Conservation (phyloP, 2,329 filamentous ascomycete species). For the Cercospora berteroae region DNA sequence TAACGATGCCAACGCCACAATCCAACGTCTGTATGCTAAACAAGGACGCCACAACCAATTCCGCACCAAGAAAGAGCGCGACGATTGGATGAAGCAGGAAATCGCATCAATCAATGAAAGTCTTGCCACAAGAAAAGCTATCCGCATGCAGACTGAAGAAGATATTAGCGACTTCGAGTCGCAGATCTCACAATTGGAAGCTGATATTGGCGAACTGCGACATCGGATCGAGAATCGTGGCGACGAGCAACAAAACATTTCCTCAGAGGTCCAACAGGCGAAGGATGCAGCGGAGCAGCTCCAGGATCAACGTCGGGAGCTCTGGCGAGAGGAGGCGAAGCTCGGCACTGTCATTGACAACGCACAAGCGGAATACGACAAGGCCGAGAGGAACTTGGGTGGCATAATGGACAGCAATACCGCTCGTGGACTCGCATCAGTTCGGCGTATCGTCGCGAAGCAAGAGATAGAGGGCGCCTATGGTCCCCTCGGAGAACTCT, state of each 20-base stretch:
- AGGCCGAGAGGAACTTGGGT: constrained; percentile 73
- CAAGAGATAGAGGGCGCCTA: constrained; percentile 81
- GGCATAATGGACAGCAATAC: constrained; percentile 89
- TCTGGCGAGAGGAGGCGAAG: constrained; percentile 88
- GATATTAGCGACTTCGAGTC: constrained; percentile 71
- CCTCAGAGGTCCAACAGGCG: constrained; percentile 71
- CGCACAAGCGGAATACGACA: constrained; percentile 71
- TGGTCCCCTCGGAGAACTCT: constrained; percentile 88
- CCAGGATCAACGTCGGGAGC: constrained; percentile 79
- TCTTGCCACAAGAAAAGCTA: constrained; percentile 76
- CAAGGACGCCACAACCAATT: constrained; percentile 87
- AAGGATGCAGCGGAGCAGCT: constrained; percentile 76
- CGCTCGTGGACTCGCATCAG: constrained; percentile 78
- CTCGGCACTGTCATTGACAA: constrained; percentile 74
- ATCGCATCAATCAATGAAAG: constrained; percentile 76
- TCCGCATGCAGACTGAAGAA: constrained; percentile 78
- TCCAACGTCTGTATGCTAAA: constrained; percentile 83
- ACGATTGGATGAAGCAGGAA: constrained; percentile 76
- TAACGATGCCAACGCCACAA: constrained; percentile 70
- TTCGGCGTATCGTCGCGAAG: constrained; percentile 77
- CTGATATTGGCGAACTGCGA: constrained; percentile 68
- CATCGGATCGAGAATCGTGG: constrained; percentile 75
- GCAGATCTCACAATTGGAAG: constrained; percentile 70
- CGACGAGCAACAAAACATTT: constrained; percentile 68
- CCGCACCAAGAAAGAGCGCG: constrained; percentile 81